phyloP scores from a whole-genome alignment of 2,329 filamentous ascomycete species.

The Helicocarpus griseus region DNA sequence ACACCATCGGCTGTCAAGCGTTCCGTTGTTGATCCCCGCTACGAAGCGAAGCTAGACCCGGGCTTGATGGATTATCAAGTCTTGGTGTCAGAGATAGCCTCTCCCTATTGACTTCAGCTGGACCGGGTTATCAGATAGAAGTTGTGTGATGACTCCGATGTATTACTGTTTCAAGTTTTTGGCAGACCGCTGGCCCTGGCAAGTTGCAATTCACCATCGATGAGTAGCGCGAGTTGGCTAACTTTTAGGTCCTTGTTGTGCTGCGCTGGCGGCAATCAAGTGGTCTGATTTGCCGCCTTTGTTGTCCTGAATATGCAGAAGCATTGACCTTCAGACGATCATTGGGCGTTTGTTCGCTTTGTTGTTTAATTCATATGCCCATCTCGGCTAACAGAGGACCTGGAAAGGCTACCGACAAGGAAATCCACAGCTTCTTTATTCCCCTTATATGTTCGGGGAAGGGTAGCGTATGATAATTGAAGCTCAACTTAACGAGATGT shows the following conservation, averaged over 20 bases:
- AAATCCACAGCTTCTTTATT: not conserved
- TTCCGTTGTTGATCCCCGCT: too few species aligned
- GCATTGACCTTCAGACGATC: not conserved
- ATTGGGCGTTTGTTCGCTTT: not conserved
- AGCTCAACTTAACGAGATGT: too few species aligned
- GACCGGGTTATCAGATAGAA: not conserved
- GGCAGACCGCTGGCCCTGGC: not conserved
- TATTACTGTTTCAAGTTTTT: conserved; percentile 1
- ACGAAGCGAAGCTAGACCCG: too few species aligned
- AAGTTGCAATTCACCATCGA: too few species aligned
- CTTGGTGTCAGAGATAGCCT: too few species aligned
- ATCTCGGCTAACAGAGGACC: not conserved
- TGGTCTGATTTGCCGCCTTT: not conserved
- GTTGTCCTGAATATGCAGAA: not conserved
- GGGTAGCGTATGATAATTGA: not conserved
- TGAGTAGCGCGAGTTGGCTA: not conserved
- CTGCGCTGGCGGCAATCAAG: not conserved
- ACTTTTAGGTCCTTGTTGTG: not conserved
- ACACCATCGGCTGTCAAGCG: too few species aligned
- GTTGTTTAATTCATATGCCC: not conserved
- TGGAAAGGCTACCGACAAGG: not conserved
- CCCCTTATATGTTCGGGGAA: not conserved
- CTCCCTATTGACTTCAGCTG: not conserved
- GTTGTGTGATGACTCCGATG: too few species aligned
- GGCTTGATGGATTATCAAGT: too few species aligned